Evolutionary conservation across 495 filamentous ascomycete species (phyloP).

Genomic region (Hypoxylon subgilvum): DNA sequence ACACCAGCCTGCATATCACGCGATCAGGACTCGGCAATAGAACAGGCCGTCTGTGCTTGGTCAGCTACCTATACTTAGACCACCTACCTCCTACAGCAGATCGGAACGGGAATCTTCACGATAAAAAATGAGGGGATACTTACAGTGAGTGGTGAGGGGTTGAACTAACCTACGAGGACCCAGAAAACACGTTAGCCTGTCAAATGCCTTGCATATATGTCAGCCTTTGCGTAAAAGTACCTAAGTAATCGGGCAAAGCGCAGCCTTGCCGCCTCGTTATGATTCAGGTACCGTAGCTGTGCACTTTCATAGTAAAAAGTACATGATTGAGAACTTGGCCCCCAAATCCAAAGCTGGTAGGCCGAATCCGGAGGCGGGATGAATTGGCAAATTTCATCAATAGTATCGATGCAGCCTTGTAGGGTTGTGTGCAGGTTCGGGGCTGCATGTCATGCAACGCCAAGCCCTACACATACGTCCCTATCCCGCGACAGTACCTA

Average conservation of each 20-base stretch:
- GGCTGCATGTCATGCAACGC: slow-evolving; percentile 37
- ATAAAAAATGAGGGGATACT: too few relatives aligned
- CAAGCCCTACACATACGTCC: slow-evolving; percentile 29
- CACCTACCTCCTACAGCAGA: too few relatives aligned
- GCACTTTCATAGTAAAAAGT: neutral
- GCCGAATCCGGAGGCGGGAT: slow-evolving; percentile 33
- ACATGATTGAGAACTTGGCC: slow-evolving; percentile 7
- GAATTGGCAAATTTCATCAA: slow-evolving; percentile 25
- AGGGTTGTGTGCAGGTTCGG: slow-evolving; percentile 35
- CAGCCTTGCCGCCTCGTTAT: slow-evolving; percentile 32
- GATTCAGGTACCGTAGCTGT: slow-evolving; percentile 23
- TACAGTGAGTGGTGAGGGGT: too few relatives aligned
- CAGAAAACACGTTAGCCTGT: neutral
- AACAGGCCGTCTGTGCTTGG: slow-evolving; percentile 27
- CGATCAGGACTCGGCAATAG: slow-evolving; percentile 33
- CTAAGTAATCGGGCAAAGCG: slow-evolving; percentile 11
- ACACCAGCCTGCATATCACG: slow-evolving; percentile 37
- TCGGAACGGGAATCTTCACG: too few relatives aligned
- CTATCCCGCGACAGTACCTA: slow-evolving; percentile 15
- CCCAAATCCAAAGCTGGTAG: slow-evolving; percentile 15
- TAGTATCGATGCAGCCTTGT: slow-evolving; percentile 39
- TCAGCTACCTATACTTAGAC: too few relatives aligned
- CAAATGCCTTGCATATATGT: slow-evolving; percentile 9
- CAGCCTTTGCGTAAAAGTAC: neutral
- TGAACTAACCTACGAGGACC: too few relatives aligned